Evolutionary conservation across 1,139 yeast genomes (phyloP), one percentile per base, ranked within the genome.

Genomic region (Pichia inconspicua): DNA sequence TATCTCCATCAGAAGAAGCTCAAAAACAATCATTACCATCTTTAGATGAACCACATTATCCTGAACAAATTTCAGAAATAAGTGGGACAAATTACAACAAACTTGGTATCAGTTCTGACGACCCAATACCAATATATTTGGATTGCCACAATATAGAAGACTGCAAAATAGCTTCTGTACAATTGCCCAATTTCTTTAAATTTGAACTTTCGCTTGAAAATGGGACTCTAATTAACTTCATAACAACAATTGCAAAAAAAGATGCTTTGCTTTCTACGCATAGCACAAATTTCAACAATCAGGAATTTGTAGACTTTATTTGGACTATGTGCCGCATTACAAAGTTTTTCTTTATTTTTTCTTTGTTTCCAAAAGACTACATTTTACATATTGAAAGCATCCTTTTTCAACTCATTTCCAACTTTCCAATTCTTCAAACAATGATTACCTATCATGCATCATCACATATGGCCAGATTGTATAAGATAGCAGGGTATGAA

Each of bases 391-490:
- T 51, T 3, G 17, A 46, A 5, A 48, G 48, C 25, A 15, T 47
- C 4, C 45, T 50, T 10, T 43, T 55, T 28, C 47, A 44, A 27
- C 32, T 55, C n/a, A 53, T 50, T 8, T 43, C 48, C 2, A 45
- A 42, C 25, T 48, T 47, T 30, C 43, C 56, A 6, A 51, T 55
- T 15, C 38, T 55, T 12, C 56, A 55, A 28, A 51, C 50, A 35
- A 44, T 53, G 5, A 43, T 54, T 50, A 46, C 49, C 5, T 55
- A 54, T 34, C 54, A 54, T 39, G 50, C 56, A n/a, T 44, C 58
- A 11, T 43, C 53, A 25, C 42, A 53, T 28, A 42, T 54, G 38
- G 41, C 40, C 8, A 41, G 54, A 39, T 25, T 55, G 15, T 55
- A 55, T 40, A 45, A 32, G 1, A 41, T 42, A 5, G 37, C 41